These are phyloP conservation scores for Tolypocladium ophioglossoides DNA, from an alignment of 2,329 filamentous ascomycete genomes.

Conservation along the genomic window DNA sequence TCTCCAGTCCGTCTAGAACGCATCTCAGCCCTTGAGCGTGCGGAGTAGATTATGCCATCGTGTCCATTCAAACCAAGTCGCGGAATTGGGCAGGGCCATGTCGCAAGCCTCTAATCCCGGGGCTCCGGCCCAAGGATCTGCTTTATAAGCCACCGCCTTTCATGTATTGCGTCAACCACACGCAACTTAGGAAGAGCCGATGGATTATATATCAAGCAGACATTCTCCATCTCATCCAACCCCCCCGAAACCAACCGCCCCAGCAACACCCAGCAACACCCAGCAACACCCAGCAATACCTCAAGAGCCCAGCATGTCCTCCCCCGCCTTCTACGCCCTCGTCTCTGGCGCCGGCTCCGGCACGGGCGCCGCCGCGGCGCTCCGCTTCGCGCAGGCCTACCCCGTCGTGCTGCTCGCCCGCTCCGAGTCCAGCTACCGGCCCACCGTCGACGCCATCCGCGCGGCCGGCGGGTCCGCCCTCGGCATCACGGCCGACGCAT, in stretches of 20 bases:
- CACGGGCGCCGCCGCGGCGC: conserved; percentile 44
- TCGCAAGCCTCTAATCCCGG: not conserved
- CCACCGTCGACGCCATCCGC: conserved; percentile 61
- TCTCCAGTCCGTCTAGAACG: not conserved
- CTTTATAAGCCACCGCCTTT: not conserved
- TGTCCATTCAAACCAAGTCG: no score
- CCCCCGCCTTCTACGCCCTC: conserved; percentile 46
- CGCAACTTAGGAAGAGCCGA: not conserved
- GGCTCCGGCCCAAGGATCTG: not conserved
- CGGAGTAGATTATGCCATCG: no score
- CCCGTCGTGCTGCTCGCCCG: conserved; percentile 68
- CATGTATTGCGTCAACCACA: not conserved
- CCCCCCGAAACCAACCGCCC: not conserved
- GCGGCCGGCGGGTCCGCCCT: conserved; percentile 56
- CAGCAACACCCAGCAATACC: not conserved
- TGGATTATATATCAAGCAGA: not conserved
- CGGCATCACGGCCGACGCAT: conserved; percentile 47
- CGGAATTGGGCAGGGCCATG: no score
- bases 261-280: no score
- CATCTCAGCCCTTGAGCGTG: no score
- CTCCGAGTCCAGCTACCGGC: conserved; percentile 51
- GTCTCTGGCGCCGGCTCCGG: conserved; percentile 65
- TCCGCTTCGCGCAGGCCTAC: conserved; percentile 53
- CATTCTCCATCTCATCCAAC: not conserved
- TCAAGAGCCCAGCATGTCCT: not conserved